Base-by-base conservation (phyloP, 352 stramenopile species). In the Phytopythium kandeliae region DNA sequence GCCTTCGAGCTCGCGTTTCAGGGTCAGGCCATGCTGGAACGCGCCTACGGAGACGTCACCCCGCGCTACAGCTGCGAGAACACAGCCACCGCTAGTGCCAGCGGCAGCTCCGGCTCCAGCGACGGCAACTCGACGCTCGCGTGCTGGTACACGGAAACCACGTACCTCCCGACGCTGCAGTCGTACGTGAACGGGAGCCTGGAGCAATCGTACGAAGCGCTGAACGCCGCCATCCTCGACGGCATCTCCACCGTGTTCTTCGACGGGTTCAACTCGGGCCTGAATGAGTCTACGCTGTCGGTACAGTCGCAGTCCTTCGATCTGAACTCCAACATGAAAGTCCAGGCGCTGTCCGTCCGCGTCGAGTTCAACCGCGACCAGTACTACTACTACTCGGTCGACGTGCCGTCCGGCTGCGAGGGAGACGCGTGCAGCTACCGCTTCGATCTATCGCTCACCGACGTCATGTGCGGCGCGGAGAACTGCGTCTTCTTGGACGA, bases 1-100 rank as follows among this genome's bases (percentile, higher is more conserved):
- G 48, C 53, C 8, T 66, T 69, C 25, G 54, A 69, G 53, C 53
- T 69, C 21, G 34, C 60, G 10, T 66, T 69, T 16, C 61, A 69
- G 24, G 61, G 61, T n/a, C 53, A 63, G 44, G 58, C 61, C 6
- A 28, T 69, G 0, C 37, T 69, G 19, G 53, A 69, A 38, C 58
- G 58, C 33, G 28, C 42, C 10, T 34, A 59, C 22, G 57, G 50
- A 11, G 40, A 41, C 16, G 54, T 63, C 28, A 52, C 37, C 3
- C 15, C 45, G 7, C 56, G 50, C 1, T 60, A 63, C 34, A 19
- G 3, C 4, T 42, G 16, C 19, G 44, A 45, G 47, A 51, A n/a
- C n/a, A n/a, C n/a, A n/a, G n/a, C n/a, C n/a, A n/a, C n/a, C n/a
- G n/a, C n/a, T n/a, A n/a, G n/a, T n/a, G n/a, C 24, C 1, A 24